phyloP scores from a whole-genome alignment of 495 filamentous ascomycete genomes.

The Alectoria sarmentosa region DNA sequence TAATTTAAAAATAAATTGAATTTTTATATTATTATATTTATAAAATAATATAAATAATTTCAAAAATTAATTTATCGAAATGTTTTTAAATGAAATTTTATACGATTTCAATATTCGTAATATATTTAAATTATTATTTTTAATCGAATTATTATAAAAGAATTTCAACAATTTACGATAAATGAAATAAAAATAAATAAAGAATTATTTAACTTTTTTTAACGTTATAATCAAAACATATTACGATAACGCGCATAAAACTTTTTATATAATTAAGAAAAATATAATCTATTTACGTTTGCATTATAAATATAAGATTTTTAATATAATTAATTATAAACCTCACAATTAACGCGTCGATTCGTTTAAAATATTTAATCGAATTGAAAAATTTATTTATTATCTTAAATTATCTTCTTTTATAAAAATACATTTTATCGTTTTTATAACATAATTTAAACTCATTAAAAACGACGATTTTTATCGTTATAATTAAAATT shows the following conservation, averaged over 20 bases:
- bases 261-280: background rate
- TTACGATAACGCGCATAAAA: background rate
- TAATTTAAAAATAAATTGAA: no score
- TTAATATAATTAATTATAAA: background rate
- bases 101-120: background rate
- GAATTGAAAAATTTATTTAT: background rate
- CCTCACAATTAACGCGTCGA: background rate
- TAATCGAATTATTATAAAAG: background rate
- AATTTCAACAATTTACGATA: background rate
- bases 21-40: background rate
- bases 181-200: background rate
- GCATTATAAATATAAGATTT: constrained; percentile 1
- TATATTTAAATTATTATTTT: background rate
- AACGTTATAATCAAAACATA: constrained; percentile 6
- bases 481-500: background rate
- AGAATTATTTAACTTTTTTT: background rate
- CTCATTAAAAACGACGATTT: background rate
- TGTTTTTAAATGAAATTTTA: background rate
- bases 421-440: background rate
- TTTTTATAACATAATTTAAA: background rate
- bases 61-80: background rate
- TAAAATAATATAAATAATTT: background rate
- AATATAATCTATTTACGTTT: background rate
- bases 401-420: background rate
- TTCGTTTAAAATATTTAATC: constrained; percentile 8